Evolutionary conservation across 768 basidiomycete species (phyloP), one percentile per base, ranked within the genome.

Genomic region (Rhodotorula taiwanensis): DNA sequence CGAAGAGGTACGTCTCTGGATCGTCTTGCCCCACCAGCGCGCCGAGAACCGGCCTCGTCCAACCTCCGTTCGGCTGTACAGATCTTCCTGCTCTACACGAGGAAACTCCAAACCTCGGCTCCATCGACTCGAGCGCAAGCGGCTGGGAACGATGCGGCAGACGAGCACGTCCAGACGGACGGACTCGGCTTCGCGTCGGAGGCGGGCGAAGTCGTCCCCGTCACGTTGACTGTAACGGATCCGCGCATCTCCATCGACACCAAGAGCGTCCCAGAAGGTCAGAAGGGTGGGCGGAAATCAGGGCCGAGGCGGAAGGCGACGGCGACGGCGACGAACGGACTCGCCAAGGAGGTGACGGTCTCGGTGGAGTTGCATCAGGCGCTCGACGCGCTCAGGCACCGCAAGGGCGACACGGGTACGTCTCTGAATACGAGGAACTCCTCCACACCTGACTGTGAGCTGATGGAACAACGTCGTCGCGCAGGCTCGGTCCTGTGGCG

Each of bases 401-500:
- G 64, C 1, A 45, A 50, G n/a, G 64, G 64, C 11, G 64, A 66
- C n/a, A 66, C 64, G 15, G 64, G 64, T 61, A 1, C 23, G 59
- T 60, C n/a, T 13, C 2, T n/a, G n/a, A n/a, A n/a, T n/a, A n/a
- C n/a, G n/a, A n/a, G n/a, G n/a, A n/a, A n/a, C 36, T n/a, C 49
- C 23, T 3, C 20, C 11, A 34, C 34, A 10, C 20, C 6, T 14
- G 5, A 4, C 9, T 2, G 1, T n/a, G n/a, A n/a, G n/a, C n/a
- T n/a, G n/a, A n/a, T n/a, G n/a, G n/a, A n/a, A n/a, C n/a, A n/a
- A n/a, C n/a, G n/a, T n/a, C n/a, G n/a, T 5, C 6, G n/a, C 5
- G 25, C 43, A 66, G 64, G 64, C 9, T 66, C 64, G 23, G 64
- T 66, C 0, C 44, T 66, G 2, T 66, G 64, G 64, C 44, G 59